Conservation (phyloP, 768 basidiomycete genomes). For the Mrakia gelida region DNA sequence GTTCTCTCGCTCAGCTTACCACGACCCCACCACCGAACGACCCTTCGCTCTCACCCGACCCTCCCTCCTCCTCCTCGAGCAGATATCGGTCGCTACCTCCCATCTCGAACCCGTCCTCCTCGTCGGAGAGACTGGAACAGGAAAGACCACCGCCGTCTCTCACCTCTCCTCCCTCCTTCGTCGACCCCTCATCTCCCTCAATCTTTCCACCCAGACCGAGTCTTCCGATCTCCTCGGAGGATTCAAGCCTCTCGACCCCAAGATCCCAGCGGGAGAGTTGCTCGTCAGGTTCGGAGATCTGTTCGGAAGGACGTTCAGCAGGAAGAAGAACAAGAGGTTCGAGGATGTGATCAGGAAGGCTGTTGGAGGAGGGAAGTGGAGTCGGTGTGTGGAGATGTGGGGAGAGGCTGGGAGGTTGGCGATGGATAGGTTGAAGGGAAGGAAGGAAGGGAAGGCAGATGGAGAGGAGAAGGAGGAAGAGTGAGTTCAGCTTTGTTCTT, state of each 20-base stretch:
- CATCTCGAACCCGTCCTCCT: slow-evolving; percentile 78
- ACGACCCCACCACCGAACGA: slow-evolving; percentile 27
- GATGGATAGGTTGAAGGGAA: slow-evolving; percentile 33
- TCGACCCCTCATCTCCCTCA: slow-evolving; percentile 76
- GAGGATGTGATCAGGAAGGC: slow-evolving; percentile 31
- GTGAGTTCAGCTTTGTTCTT: slow-evolving; percentile 12
- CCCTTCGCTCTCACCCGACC: slow-evolving; percentile 89
- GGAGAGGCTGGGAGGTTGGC: slow-evolving; percentile 46
- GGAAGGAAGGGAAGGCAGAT: slow-evolving; percentile 16
- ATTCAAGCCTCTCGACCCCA: slow-evolving; percentile 90
- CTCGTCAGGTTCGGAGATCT: slow-evolving; percentile 48
- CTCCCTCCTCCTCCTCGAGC: slow-evolving; percentile 69
- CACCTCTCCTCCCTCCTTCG: slow-evolving; percentile 75
- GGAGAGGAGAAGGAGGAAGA: slow-evolving; percentile 23
- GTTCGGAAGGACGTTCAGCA: slow-evolving; percentile 29
- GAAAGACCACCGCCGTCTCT: slow-evolving; percentile 89
- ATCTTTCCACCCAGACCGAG: slow-evolving; percentile 94
- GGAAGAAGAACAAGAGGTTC: slow-evolving; percentile 31
- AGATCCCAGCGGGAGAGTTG: slow-evolving; percentile 65
- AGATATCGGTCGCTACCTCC: slow-evolving; percentile 68
- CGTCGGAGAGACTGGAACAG: slow-evolving; percentile 98
- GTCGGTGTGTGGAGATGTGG: slow-evolving; percentile 65
- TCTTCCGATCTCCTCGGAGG: slow-evolving; percentile 90
- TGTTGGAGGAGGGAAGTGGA: slow-evolving; percentile 29
- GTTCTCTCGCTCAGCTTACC: slow-evolving; percentile 40